A percentile compares a stretch with the other conserved stretches of the same genome.
Conservation (phyloP, 345 rosid species). For the Eutrema japonicum region DNA sequence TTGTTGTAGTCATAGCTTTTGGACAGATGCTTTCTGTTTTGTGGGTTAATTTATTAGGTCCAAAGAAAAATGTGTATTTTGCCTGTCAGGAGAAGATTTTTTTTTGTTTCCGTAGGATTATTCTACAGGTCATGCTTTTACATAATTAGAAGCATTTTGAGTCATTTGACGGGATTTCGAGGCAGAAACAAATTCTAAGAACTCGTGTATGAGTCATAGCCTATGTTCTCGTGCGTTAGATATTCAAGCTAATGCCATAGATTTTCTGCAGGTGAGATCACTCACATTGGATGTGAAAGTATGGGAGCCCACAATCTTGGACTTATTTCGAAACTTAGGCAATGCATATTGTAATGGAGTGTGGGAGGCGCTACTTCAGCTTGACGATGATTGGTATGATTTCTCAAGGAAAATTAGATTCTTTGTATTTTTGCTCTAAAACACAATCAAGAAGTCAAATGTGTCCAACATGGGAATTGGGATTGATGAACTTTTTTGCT, state of each 20-base stretch:
- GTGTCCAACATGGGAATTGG: constrained; percentile 14
- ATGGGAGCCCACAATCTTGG: constrained; percentile 82
- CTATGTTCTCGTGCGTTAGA: background rate
- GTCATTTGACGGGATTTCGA: background rate
- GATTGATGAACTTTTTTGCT: background rate
- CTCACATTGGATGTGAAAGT: constrained; percentile 84
- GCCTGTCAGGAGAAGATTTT: background rate
- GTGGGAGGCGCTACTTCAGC: constrained; percentile 73
- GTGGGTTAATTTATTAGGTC: no score
- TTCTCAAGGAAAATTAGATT: constrained; percentile 22
- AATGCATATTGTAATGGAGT: constrained; percentile 75
- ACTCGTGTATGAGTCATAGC: constrained; percentile 7
- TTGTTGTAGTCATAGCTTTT: background rate
- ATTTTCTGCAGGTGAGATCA: constrained; percentile 75
- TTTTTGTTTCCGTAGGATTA: no score
- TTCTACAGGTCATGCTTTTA: background rate
- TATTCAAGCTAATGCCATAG: constrained; percentile 16
- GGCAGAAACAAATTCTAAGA: background rate
- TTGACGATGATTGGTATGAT: constrained; percentile 52
- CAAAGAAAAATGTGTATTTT: no score
- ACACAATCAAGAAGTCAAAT: constrained; percentile 15
- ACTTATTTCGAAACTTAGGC: constrained; percentile 68
- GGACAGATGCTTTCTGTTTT: background rate
- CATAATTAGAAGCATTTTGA: background rate
- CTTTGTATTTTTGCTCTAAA: background rate